Base-by-base conservation (phyloP, 345 rosid species). In the Litchi chinensis region DNA sequence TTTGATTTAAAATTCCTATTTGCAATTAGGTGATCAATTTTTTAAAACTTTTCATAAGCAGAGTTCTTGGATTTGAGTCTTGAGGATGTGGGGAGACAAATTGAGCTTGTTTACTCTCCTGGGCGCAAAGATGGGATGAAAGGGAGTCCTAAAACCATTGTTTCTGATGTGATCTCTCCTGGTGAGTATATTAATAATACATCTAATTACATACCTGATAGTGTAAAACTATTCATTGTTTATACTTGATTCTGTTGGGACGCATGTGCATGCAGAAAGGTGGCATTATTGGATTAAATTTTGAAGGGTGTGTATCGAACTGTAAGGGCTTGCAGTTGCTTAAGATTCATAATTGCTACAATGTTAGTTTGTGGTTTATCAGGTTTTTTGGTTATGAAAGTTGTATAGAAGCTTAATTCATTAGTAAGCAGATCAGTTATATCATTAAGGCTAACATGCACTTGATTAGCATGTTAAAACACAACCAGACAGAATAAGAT, bases 41-140 rank as follows among this genome's bases (percentile, higher is more conserved):
- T 65, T 79, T 57, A 44, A 13, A 54, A 50, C 84, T 67, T 66
- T 83, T 70, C 43, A 74, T 79, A 69, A 32, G 78, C 88, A 93
- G 99, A 93, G 81, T 90, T 85, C 84, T 79, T 93, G 81, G 98
- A 96, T 90, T 82, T 95, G 88, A 88, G 87, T 74, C 83, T 95
- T 73, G 97, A 88, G 65, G 97, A 92, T 79, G 98, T 91, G 12
- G 98, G 92, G 81, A 86, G 84, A 79, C 83, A 79, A 78, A 87
- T 95, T 76, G 97, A 91, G 90, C 91, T 96, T 83, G 85, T 90
- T 76, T 95, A 88, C 80, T 87, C 88, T 79, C 99, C 99, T 74
- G 81, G 91, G 54, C 97, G 98, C 73, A 87, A 90, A 79, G 98
- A 95, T 92, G 99, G 97, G 68, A 78, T 63, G 66, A 84, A 82